Conservation (phyloP, 495 filamentous ascomycete species). For the Pyronema omphalodes region DNA sequence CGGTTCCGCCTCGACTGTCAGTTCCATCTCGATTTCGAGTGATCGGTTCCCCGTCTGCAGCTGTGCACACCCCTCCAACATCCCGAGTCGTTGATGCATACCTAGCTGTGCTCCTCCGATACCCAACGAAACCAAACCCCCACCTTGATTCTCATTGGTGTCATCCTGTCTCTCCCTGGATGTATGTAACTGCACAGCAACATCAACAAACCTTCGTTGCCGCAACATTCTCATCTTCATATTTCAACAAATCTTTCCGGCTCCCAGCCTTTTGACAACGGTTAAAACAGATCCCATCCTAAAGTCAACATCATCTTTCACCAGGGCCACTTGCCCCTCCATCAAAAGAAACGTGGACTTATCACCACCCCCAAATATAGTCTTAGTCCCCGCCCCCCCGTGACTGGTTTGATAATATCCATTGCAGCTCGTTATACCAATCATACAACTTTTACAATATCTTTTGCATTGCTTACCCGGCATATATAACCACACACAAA, state of each 20-base stretch:
- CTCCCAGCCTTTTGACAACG: not conserved
- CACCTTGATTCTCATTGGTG: not conserved
- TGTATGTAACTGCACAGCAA: not conserved
- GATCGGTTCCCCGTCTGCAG: not conserved
- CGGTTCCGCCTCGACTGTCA: not conserved
- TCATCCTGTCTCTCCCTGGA: not conserved
- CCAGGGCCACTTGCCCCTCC: not conserved
- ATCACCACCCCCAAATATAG: not conserved
- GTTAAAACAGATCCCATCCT: not conserved
- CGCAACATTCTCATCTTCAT: not conserved
- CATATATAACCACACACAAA: too few species aligned
- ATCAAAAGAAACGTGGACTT: not conserved
- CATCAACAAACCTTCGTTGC: not conserved
- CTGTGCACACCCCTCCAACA: too few species aligned
- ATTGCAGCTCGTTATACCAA: too few species aligned
- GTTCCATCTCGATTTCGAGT: not conserved
- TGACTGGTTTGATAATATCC: too few species aligned
- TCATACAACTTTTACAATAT: not conserved
- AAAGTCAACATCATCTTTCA: not conserved
- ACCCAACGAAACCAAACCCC: not conserved
- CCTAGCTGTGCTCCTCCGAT: not conserved
- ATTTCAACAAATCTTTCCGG: not conserved
- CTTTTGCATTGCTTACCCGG: not conserved
- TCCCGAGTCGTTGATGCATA: not conserved
- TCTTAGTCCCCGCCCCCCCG: too few species aligned